phyloP scores from a whole-genome alignment of 164 flowering plant genomes.

The Pachysandra terminalis region DNA sequence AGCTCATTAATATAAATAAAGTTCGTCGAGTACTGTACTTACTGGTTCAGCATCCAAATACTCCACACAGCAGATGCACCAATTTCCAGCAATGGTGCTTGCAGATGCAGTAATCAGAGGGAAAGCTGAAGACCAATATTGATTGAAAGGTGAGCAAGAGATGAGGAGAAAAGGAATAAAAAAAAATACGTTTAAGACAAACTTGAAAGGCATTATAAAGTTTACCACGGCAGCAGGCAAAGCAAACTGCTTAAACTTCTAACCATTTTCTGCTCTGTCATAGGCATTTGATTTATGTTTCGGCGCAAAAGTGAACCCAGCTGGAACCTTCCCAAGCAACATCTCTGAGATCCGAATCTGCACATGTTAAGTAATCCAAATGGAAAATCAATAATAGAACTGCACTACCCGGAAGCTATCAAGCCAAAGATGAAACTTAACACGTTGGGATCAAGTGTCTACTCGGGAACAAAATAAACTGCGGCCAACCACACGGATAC shows the following conservation, averaged over 20 bases:
- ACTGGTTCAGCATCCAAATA: no score
- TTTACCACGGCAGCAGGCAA: not conserved
- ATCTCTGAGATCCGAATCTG: slow-evolving; percentile 90
- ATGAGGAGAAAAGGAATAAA: not conserved
- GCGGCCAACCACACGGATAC: no score
- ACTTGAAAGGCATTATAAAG: not conserved
- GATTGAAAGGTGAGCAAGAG: no score
- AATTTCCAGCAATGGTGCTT: no score
- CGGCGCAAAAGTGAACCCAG: slow-evolving; percentile 81
- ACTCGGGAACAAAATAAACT: no score
- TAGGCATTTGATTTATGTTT: slow-evolving; percentile 97
- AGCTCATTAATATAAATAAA: no score
- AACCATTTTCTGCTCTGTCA: slow-evolving; percentile 92
- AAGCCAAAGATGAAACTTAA: no score
- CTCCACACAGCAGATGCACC: no score
- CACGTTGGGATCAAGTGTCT: no score
- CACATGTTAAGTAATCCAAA: slow-evolving; percentile 12
- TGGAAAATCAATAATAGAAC: not conserved
- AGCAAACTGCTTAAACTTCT: slow-evolving; percentile 11
- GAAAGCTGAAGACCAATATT: not conserved
- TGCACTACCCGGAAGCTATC: not conserved
- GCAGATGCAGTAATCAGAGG: not conserved
- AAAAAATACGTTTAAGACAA: no score
- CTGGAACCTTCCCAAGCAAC: slow-evolving; percentile 94
- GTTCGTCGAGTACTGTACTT: no score